Evolutionary conservation across 768 basidiomycete genomes (phyloP), one percentile per base, ranked within the genome.

Genomic region (Saitozyma podzolica): DNA sequence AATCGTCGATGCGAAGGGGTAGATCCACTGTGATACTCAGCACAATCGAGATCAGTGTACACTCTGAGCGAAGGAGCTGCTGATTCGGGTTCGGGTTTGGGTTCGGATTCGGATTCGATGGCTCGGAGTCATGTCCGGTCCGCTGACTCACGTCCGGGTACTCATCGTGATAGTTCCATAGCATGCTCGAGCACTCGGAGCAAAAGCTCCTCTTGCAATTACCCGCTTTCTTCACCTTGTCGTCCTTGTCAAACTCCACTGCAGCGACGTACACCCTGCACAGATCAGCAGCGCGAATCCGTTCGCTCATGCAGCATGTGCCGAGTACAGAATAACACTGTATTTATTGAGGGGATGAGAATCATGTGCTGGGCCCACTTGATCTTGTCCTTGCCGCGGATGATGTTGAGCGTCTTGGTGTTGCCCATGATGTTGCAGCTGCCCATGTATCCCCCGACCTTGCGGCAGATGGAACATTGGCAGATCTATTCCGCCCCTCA

Each of bases 371-470:
- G n/a, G n/a, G n/a, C n/a, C n/a, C 54, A 75, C 78, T 75, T 76
- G 67, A 78, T 73, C 60, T 72, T 68, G 20, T 79, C 75, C 50
- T 76, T 68, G 2, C 78, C 78, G 39, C 70, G 64, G 3, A 67
- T 50, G 50, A 79, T 70, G 17, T 73, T 70, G 41, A 79, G 61
- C 1, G 73, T 72, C 11, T 73, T 61, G 43, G 62, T 73, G 52
- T 78, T 74, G 1, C 78, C 78, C 78, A 79, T 77, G 51, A 78
- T 75, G 51, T 78, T 78, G 40, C 73, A 63, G 43, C 70, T 73
- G n/a, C 78, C 78, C 78, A 79, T 79, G 56, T 78, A 79, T 17
- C 78, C 78, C 6, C 76, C 78, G 6, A 69, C 70, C 56, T 79
- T 79, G 2, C 78, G 68, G 52, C 78, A 79, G 63, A 79, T 77